Evolutionary conservation across 1,139 yeast species (phyloP).

Genomic region (Hanseniaspora sp.): DNA sequence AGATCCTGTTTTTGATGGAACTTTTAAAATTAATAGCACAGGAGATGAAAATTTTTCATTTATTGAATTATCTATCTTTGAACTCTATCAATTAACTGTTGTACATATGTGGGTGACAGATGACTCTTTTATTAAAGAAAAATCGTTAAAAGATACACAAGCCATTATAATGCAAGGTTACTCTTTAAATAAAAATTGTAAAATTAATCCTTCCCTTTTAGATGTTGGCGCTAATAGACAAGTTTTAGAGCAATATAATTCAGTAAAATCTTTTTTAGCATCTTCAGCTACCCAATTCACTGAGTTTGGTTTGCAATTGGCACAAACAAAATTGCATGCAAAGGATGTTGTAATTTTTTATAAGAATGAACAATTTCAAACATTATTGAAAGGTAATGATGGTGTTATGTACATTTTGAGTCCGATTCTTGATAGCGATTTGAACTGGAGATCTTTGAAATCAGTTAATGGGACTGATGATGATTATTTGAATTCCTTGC

Average conservation of each 20-base stretch:
- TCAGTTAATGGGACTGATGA: conserved; percentile 59
- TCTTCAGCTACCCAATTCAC: conserved; percentile 63
- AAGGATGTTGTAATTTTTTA: conserved; percentile 55
- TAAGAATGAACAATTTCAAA: conserved; percentile 75
- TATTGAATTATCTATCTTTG: conserved; percentile 32
- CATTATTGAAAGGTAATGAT: conserved; percentile 44
- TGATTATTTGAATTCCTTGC: conserved; percentile 38
- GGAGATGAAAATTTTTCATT: conserved; percentile 25
- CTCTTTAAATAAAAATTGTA: conserved; percentile 24
- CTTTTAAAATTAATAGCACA: conserved; percentile 36
- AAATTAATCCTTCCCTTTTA: conserved; percentile 16
- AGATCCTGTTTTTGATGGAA: conserved; percentile 60
- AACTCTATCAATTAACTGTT: conserved; percentile 36
- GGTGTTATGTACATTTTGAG: conserved; percentile 45
- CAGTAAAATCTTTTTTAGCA: conserved; percentile 29
- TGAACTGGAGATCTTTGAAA: conserved; percentile 69
- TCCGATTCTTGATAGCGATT: conserved; percentile 56
- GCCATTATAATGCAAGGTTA: conserved; percentile 32
- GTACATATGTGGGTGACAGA: conserved; percentile 41
- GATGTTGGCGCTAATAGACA: conserved; percentile 20
- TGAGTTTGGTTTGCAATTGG: conserved; percentile 41
- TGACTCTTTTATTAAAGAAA: conserved; percentile 25
- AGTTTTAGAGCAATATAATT: conserved; percentile 26
- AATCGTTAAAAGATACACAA: conserved; percentile 41
- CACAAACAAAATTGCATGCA: conserved; percentile 35